Percentiles rank a stretch among this genome's conserved stretches.
phyloP scores from a whole-genome alignment of 257 asterid genomes.

The Solanum neorickii region DNA sequence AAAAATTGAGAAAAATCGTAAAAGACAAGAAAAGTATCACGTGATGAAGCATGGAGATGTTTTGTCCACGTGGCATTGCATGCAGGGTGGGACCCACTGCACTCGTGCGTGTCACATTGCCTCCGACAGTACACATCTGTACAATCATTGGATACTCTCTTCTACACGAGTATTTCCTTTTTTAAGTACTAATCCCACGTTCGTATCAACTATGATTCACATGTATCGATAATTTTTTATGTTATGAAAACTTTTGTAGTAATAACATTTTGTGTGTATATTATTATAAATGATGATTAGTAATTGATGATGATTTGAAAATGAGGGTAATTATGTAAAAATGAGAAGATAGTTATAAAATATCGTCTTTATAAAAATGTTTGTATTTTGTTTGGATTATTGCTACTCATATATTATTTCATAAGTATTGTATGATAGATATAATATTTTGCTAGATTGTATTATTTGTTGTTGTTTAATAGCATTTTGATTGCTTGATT shows the following conservation, averaged over 20 bases:
- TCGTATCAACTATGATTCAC: too few relatives aligned
- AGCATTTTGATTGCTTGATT: too few relatives aligned
- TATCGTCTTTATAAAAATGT: too few relatives aligned
- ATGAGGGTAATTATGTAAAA: background rate
- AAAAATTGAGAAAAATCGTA: background rate
- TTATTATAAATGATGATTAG: too few relatives aligned
- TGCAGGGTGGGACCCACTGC: background rate
- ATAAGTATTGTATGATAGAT: too few relatives aligned
- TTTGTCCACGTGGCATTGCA: conserved; percentile 7
- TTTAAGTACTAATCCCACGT: background rate
- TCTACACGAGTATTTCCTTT: background rate
- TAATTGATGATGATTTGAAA: background rate
- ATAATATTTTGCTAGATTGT: too few relatives aligned
- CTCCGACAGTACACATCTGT: conserved; percentile 15
- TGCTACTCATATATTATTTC: too few relatives aligned
- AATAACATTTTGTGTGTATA: too few relatives aligned
- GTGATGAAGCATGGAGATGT: conserved; percentile 8
- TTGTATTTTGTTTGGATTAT: too few relatives aligned
- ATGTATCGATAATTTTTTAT: too few relatives aligned
- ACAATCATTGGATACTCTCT: conserved; percentile 26
- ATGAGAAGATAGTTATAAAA: background rate
- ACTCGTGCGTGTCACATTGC: conserved; percentile 23
- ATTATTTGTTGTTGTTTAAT: too few relatives aligned
- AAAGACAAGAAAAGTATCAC: conserved; percentile 18
- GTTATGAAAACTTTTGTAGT: background rate